Evolutionary conservation across 371 early-diverging fungal species (phyloP).

Genomic region (Gilbertella persicaria): DNA sequence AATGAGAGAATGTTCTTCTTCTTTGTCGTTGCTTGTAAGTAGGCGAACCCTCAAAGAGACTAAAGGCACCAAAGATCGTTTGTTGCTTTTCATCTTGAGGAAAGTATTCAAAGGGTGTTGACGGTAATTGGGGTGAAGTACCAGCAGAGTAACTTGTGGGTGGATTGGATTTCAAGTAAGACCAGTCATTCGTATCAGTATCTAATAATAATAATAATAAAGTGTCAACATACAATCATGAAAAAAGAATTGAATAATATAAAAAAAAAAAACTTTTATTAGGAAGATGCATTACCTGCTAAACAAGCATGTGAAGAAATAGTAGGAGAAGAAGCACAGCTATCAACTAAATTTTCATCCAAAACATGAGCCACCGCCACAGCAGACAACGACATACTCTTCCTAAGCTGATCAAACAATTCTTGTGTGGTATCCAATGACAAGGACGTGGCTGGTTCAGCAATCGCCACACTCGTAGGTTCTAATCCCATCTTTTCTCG

Average conservation of each 20-base stretch:
- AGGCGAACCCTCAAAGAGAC: slow-evolving; percentile 65
- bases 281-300: neutral
- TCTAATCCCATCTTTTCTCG: slow-evolving; percentile 88
- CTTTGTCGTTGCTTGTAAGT: slow-evolving; percentile 69
- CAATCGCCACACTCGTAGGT: slow-evolving; percentile 72
- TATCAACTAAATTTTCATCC: too few species aligned
- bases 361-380: slow-evolving; percentile 34
- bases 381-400: slow-evolving; percentile 39
- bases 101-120: neutral
- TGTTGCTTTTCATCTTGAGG: slow-evolving; percentile 15
- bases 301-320: slow-evolving; percentile 7
- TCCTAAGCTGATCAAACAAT: slow-evolving; percentile 60
- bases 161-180: neutral
- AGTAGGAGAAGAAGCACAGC: too few species aligned
- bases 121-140: slow-evolving; percentile 13
- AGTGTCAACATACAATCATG: too few species aligned
- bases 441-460: slow-evolving; percentile 62
- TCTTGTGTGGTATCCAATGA: slow-evolving; percentile 67
- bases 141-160: slow-evolving; percentile 4
- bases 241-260: too few species aligned
- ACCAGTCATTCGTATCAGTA: neutral
- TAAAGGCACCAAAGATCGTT: slow-evolving; percentile 55
- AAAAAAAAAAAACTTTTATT: too few species aligned
- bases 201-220: too few species aligned
- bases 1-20: slow-evolving; percentile 46